phyloP scores from a whole-genome alignment of 75 land plant species.

The Selaginella tamariscina region DNA sequence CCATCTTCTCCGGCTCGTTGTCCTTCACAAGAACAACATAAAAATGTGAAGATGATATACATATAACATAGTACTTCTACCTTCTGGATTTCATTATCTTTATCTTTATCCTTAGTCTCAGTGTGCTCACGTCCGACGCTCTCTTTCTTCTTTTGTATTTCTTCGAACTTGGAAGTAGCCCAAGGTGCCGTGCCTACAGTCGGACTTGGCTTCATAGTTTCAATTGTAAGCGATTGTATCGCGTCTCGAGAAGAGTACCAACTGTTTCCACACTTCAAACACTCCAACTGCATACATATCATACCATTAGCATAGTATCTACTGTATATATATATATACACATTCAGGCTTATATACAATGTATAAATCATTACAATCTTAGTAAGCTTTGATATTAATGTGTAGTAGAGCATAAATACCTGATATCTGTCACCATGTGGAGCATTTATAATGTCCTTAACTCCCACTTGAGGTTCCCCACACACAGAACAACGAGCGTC shows the following conservation, averaged over 20 bases:
- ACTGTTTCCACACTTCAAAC: conserved; percentile 67
- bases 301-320: not conserved
- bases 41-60: too few species aligned
- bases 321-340: not conserved
- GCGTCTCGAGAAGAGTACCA: conserved; percentile 92
- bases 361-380: not conserved
- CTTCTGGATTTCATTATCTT: not conserved
- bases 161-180: conserved; percentile 86
- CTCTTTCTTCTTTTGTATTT: conserved; percentile 42
- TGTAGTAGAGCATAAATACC: conserved; percentile 31
- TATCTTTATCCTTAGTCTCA: not conserved
- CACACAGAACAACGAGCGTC: conserved; percentile 79
- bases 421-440: conserved; percentile 79
- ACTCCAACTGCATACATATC: conserved; percentile 58
- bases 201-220: conserved; percentile 26
- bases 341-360: not conserved
- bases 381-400: too few species aligned
- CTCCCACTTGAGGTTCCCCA: conserved; percentile 65
- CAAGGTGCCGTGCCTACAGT: conserved; percentile 65
- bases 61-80: too few species aligned
- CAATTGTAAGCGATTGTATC: conserved; percentile 40
- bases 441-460: conserved; percentile 77
- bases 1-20: too few species aligned
- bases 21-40: too few species aligned
- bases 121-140: not conserved